phyloP scores from a whole-genome alignment of 169 alveolate genomes.

The Eimeria falciformis region DNA sequence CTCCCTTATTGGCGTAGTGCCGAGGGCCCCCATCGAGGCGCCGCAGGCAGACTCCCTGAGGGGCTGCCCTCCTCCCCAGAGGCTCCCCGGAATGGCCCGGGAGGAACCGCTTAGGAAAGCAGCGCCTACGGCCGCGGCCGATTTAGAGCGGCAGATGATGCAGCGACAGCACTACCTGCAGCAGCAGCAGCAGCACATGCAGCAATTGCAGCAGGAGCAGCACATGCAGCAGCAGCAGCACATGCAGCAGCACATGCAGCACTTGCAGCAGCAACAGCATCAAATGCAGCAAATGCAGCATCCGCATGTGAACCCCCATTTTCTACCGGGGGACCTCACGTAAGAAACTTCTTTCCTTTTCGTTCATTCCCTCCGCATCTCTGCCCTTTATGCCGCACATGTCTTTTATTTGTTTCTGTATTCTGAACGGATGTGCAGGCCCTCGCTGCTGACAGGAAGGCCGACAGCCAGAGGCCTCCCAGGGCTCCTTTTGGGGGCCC shows the following conservation, averaged over 20 bases:
- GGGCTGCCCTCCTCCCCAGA: background rate
- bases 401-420: background rate
- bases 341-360: background rate
- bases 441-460: background rate
- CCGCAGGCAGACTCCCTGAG: background rate
- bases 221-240: slow-evolving; percentile 15
- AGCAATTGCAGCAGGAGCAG: background rate
- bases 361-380: background rate
- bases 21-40: background rate
- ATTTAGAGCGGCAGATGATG: background rate
- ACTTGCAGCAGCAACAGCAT: slow-evolving; percentile 20
- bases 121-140: background rate
- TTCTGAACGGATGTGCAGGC: background rate
- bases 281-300: background rate
- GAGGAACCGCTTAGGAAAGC: background rate
- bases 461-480: background rate
- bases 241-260: background rate
- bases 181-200: slow-evolving; percentile 9
- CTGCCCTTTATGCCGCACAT: background rate
- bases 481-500: background rate
- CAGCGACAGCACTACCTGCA: background rate
- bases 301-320: too few relatives aligned
- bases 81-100: background rate
- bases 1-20: slow-evolving; percentile 25
- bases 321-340: background rate